phyloP scores from a whole-genome alignment of 1,284 basidiomycete genomes.

The Inonotus obliquus region DNA sequence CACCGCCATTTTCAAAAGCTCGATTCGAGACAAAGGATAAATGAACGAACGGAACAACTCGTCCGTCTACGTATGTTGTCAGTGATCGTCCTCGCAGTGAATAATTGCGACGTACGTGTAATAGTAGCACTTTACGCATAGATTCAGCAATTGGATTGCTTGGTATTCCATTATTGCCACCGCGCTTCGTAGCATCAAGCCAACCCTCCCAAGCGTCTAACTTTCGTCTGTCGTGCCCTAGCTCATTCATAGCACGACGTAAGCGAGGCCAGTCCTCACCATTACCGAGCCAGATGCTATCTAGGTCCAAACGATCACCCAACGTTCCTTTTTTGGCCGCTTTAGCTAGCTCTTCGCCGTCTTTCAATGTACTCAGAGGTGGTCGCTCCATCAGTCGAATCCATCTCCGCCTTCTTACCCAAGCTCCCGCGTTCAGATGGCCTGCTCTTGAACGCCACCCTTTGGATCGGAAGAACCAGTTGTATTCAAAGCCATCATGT shows the following conservation, averaged over 20 bases:
- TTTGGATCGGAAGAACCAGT: slow-evolving; percentile 62
- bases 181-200: slow-evolving; percentile 34
- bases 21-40: slow-evolving; percentile 9
- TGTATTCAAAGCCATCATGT: slow-evolving; percentile 81
- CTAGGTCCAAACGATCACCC: neutral
- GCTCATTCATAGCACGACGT: slow-evolving; percentile 43
- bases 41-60: slow-evolving; percentile 54
- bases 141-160: slow-evolving; percentile 29
- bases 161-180: no score
- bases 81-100: neutral
- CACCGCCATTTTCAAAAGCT: slow-evolving; percentile 7
- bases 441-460: slow-evolving; percentile 63
- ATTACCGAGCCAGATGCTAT: slow-evolving; percentile 39
- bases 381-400: slow-evolving; percentile 75
- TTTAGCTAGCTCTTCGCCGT: slow-evolving; percentile 8
- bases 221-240: slow-evolving; percentile 61
- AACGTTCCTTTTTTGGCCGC: neutral
- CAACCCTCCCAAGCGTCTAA: slow-evolving; percentile 69
- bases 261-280: slow-evolving; percentile 61
- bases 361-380: slow-evolving; percentile 26
- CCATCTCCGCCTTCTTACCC: slow-evolving; percentile 73
- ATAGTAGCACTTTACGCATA: slow-evolving; percentile 46
- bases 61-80: slow-evolving; percentile 39
- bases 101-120: slow-evolving; percentile 46
- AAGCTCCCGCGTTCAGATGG: slow-evolving; percentile 54